Evolutionary conservation across 495 filamentous ascomycete genomes (phyloP).

Genomic region (Trichoderma asperelloides): DNA sequence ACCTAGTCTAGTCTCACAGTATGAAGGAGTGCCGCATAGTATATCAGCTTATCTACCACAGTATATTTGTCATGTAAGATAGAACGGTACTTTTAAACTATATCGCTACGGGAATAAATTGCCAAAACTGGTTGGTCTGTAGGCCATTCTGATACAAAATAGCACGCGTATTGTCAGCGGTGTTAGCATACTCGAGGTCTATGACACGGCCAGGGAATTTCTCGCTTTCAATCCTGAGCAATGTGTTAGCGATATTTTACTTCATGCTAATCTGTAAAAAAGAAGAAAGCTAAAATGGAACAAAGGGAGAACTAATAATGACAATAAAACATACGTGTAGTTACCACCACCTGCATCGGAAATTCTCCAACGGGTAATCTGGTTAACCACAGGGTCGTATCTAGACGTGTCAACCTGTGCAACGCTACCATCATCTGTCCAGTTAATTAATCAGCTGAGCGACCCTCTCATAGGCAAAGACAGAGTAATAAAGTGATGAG

Average conservation of each 20-base stretch:
- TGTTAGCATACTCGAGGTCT: neutral
- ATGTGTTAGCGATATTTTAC: neutral
- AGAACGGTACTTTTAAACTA: too few relatives aligned
- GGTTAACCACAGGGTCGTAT: neutral
- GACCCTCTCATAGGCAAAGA: too few relatives aligned
- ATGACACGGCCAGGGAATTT: neutral
- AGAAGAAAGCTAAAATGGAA: neutral
- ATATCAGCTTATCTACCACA: too few relatives aligned
- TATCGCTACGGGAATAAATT: too few relatives aligned
- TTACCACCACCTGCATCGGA: neutral
- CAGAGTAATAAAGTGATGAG: neutral
- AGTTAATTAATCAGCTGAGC: neutral
- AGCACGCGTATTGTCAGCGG: neutral
- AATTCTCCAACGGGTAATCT: neutral
- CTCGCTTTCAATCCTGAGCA: neutral
- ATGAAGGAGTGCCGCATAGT: too few relatives aligned
- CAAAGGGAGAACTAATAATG: neutral
- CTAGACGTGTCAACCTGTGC: neutral
- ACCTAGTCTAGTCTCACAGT: too few relatives aligned
- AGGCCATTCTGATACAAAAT: too few relatives aligned
- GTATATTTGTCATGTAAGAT: too few relatives aligned
- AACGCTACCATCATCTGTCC: neutral
- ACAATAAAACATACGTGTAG: neutral
- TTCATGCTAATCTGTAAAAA: neutral
- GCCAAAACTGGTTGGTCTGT: too few relatives aligned